A percentile compares a stretch with the other conserved stretches of the same genome.
Conservation (phyloP, 208 protist species). For the Porcisia deanei region DNA sequence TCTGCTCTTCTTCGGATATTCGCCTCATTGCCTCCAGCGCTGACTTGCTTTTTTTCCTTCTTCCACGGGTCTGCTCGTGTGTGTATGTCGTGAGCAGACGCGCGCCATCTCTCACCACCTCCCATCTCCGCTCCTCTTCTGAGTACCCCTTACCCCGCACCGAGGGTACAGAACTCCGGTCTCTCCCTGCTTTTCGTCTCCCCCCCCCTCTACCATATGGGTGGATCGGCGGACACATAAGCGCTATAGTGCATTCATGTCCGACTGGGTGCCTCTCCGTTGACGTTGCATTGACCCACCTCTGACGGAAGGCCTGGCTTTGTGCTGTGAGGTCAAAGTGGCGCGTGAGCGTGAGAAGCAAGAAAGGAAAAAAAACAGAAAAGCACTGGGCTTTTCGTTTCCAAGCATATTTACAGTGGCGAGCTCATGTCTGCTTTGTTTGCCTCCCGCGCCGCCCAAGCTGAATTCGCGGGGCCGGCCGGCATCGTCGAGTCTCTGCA, state of each 20-base stretch:
- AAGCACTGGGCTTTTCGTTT: background rate
- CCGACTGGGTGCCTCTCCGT: background rate
- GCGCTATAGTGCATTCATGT: background rate
- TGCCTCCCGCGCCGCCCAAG: background rate
- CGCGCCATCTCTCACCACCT: background rate
- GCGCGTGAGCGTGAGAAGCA: background rate
- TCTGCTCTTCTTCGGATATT: background rate
- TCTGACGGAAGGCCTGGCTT: too few species aligned
- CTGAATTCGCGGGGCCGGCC: conserved; percentile 7
- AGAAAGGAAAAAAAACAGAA: background rate
- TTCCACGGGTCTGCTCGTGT: background rate
- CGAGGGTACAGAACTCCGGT: background rate
- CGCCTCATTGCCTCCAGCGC: background rate
- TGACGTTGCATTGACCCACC: background rate
- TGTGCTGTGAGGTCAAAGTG: background rate
- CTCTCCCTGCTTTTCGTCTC: background rate
- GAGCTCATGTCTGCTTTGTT: background rate
- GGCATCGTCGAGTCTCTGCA: conserved; percentile 22
- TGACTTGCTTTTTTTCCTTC: background rate
- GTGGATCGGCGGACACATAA: background rate
- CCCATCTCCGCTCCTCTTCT: background rate
- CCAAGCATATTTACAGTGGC: background rate
- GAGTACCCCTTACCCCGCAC: background rate
- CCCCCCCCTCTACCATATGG: too few species aligned
- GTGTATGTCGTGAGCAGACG: background rate